Evolutionary conservation across 768 basidiomycete species (phyloP).

Genomic region (Leccinum aurantiacum): DNA sequence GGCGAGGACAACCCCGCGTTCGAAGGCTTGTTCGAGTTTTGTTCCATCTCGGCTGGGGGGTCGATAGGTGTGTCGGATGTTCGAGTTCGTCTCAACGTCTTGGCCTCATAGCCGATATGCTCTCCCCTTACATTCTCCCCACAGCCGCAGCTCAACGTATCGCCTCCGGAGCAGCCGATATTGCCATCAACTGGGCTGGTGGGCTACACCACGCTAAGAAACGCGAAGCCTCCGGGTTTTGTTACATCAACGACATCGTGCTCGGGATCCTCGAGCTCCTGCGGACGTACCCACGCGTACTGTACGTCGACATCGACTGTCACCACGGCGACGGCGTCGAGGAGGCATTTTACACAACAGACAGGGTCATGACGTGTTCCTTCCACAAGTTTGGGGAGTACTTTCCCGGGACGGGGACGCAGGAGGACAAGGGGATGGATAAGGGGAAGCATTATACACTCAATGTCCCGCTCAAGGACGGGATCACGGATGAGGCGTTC

Average conservation of each 20-base stretch:
- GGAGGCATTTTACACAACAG: constrained; percentile 97
- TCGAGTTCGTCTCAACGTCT: no score
- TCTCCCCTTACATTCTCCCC: background rate
- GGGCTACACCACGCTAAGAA: constrained; percentile 99
- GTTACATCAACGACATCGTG: constrained; percentile 98
- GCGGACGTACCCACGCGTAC: constrained; percentile 79
- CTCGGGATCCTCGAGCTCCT: constrained; percentile 91
- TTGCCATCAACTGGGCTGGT: constrained; percentile 96
- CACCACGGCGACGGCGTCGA: constrained; percentile 99
- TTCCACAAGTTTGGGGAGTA: constrained; percentile 95
- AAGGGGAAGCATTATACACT: constrained; percentile 86
- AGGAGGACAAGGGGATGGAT: constrained; percentile 81
- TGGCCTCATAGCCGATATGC: background rate
- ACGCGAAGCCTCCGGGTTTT: constrained; percentile 95
- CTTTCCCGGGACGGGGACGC: constrained; percentile 76
- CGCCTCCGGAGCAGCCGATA: constrained; percentile 73
- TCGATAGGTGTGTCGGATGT: constrained; percentile 68
- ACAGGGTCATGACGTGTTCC: constrained; percentile 94
- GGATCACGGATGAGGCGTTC: constrained; percentile 88
- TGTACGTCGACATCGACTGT: constrained; percentile 98
- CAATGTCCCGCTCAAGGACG: constrained; percentile 93
- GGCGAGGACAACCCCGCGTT: constrained; percentile 97
- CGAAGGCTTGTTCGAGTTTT: constrained; percentile 90
- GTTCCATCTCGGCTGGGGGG: constrained; percentile 94
- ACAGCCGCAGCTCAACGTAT: constrained; percentile 80